Percentiles rank a stretch among this genome's conserved stretches.
Evolutionary conservation across 495 filamentous ascomycete species (phyloP).

Genomic region (Aspergillus hancockii): DNA sequence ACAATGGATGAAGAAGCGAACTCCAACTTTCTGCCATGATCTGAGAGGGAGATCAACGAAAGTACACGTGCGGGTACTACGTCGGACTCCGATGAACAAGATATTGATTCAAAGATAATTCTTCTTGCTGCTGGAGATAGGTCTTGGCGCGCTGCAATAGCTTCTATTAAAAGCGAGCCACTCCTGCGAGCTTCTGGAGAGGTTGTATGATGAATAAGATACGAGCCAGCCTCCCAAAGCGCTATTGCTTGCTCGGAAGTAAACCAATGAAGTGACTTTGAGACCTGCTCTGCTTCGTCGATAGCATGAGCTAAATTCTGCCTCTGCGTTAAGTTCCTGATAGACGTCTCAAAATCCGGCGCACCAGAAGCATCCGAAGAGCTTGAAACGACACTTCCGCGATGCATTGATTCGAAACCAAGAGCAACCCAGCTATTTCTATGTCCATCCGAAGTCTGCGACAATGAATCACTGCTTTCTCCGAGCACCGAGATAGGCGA

Average conservation of each 20-base stretch:
- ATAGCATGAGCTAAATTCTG: slow-evolving; percentile 39
- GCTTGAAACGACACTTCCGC: slow-evolving; percentile 45
- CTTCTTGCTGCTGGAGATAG: slow-evolving; percentile 37
- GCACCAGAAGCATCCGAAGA: slow-evolving; percentile 44
- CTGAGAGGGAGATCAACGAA: slow-evolving; percentile 44
- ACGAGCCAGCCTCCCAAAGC: slow-evolving; percentile 45
- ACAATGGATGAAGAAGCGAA: slow-evolving; percentile 42
- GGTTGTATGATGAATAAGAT: slow-evolving; percentile 40
- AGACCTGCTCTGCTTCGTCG: slow-evolving; percentile 42
- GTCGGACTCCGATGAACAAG: slow-evolving; percentile 37
- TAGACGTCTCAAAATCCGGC: slow-evolving; percentile 43
- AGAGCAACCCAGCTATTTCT: slow-evolving; percentile 30
- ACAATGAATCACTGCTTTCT: slow-evolving; percentile 37
- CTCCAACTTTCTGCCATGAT: slow-evolving; percentile 49
- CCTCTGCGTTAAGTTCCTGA: slow-evolving; percentile 37
- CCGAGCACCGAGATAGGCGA: slow-evolving; percentile 39
- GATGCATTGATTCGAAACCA: slow-evolving; percentile 48
- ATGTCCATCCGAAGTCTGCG: slow-evolving; percentile 34
- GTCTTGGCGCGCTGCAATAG: slow-evolving; percentile 45
- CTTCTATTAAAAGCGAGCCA: slow-evolving; percentile 39
- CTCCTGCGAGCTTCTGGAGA: slow-evolving; percentile 40
- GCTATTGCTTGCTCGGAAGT: slow-evolving; percentile 43
- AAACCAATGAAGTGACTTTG: slow-evolving; percentile 38
- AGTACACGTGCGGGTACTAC: slow-evolving; percentile 42
- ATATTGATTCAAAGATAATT: slow-evolving; percentile 41